Evolutionary conservation across 2,329 filamentous ascomycete species (phyloP), one percentile per base, ranked within the genome.

Genomic region (Aspergillus felis): DNA sequence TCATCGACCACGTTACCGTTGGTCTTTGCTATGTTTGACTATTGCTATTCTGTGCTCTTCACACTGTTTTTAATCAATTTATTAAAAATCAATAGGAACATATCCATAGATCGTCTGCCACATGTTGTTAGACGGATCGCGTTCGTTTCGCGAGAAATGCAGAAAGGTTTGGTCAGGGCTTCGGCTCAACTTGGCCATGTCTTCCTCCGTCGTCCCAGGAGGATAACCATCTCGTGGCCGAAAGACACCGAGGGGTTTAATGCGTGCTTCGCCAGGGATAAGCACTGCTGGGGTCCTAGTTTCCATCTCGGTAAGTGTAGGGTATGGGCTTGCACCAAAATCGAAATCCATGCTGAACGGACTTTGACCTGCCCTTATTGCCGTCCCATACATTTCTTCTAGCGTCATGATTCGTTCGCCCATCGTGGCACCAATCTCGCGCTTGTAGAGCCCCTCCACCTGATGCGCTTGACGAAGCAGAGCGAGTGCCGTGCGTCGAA

Each of bases 391-490:
- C n/a, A 38, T 62, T 54, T 73, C 71, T 55, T 74, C 71, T 3
- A 74, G 20, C n/a, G 55, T 56, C 42, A 74, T 71, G 17, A 74
- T 56, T 4, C 44, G 57, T 54, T 72, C 63, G 0, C 57, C 59
- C 2, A 71, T 51, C 0, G 9, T 48, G 6, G 38, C 42, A 1
- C 51, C 58, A 3, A 46, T 24, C 3, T 22, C 14, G 17, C 58
- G 54, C 35, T 67, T 64, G 27, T 66, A 64, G 22, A 73, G 64
- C 0, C 72, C 72, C 47, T 73, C 66, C 2, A 73, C 59, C 1
- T 53, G 60, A 6, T 66, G 68, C 3, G 64, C 62, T 51, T 53
- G 59, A 1, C 57, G 60, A 0, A 74, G 58, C 17, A 74, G 56
- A 14, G 58, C 57, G 1, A 75, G 38, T 24, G 72, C 71, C 1